Conservation (phyloP, 176 grass and related monocot genomes). For the Oryza meridionalis region DNA sequence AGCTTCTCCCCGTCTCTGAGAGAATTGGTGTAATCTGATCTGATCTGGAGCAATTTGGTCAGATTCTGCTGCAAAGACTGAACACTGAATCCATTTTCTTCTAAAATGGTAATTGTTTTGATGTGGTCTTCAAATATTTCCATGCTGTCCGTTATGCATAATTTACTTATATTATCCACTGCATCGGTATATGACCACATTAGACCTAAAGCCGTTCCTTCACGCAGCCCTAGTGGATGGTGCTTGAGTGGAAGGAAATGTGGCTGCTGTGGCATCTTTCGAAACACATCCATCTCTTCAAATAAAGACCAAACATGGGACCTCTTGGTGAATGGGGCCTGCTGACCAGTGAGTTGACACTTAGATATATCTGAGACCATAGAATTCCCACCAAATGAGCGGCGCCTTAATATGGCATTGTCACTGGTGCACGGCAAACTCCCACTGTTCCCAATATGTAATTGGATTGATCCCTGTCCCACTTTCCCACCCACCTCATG, state of each 20-base stretch:
- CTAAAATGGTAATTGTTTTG: slow-evolving; percentile 35
- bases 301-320: slow-evolving; percentile 54
- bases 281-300: slow-evolving; percentile 52
- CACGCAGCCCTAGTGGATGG: slow-evolving; percentile 37
- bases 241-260: slow-evolving; percentile 66
- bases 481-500: neutral
- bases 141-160: slow-evolving; percentile 38
- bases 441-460: slow-evolving; percentile 2
- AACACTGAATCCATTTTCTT: slow-evolving; percentile 65
- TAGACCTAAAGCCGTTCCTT: slow-evolving; percentile 75
- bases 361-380: slow-evolving; percentile 5
- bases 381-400: slow-evolving; percentile 21
- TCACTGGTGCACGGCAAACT: slow-evolving; percentile 4
- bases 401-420: slow-evolving; percentile 4
- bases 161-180: slow-evolving; percentile 34
- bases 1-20: slow-evolving; percentile 28
- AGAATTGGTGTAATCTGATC: slow-evolving; percentile 19
- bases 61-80: slow-evolving; percentile 36
- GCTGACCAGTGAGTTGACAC: slow-evolving; percentile 16
- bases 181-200: slow-evolving; percentile 55
- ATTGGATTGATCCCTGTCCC: slow-evolving; percentile 21
- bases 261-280: slow-evolving; percentile 47
- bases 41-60: slow-evolving; percentile 34
- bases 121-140: slow-evolving; percentile 47
- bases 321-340: slow-evolving; percentile 47